Conservation (phyloP, 2,329 filamentous ascomycete genomes). For the Fusarium armeniacum region DNA sequence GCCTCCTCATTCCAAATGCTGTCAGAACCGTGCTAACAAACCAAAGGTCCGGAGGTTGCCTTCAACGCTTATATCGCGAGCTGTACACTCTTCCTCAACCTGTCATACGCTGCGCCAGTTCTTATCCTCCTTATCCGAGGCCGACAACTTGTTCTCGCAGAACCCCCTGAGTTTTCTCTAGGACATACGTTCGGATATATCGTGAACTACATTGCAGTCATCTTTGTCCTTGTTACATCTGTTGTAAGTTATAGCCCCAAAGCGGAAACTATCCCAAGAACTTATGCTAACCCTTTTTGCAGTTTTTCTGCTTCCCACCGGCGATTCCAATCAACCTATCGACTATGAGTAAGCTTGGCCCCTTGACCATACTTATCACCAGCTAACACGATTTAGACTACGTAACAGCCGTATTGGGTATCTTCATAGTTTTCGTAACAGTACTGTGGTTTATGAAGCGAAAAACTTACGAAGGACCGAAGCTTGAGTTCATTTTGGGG, state of each 20-base stretch:
- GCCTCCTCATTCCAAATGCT: fast-evolving
- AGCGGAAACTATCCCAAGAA: fast-evolving
- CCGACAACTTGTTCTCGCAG: slow-evolving; percentile 50
- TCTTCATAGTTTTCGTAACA: slow-evolving; percentile 47
- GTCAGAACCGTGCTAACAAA: neutral
- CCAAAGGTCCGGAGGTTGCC: slow-evolving; percentile 57
- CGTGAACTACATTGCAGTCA: slow-evolving; percentile 52
- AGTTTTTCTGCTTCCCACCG: slow-evolving; percentile 47
- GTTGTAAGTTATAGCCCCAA: slow-evolving; percentile 44
- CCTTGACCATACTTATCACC: fast-evolving
- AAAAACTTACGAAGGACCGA: slow-evolving; percentile 39
- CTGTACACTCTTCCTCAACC: slow-evolving; percentile 61
- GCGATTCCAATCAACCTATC: slow-evolving; percentile 40
- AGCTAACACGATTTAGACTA: slow-evolving; percentile 50
- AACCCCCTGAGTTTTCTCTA: slow-evolving; percentile 52
- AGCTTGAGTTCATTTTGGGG: slow-evolving; percentile 42
- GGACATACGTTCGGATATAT: slow-evolving; percentile 49
- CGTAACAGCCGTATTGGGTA: slow-evolving; percentile 54
- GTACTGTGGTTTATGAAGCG: slow-evolving; percentile 38
- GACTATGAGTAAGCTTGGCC: slow-evolving; percentile 45
- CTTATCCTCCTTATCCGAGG: slow-evolving; percentile 56
- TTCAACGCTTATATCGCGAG: slow-evolving; percentile 63
- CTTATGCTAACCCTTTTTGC: neutral
- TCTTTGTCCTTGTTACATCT: slow-evolving; percentile 58
- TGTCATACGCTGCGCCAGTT: slow-evolving; percentile 62